These are phyloP conservation scores for Pisolithus microcarpus DNA, from an alignment of 768 basidiomycete species.

Conservation along the genomic window DNA sequence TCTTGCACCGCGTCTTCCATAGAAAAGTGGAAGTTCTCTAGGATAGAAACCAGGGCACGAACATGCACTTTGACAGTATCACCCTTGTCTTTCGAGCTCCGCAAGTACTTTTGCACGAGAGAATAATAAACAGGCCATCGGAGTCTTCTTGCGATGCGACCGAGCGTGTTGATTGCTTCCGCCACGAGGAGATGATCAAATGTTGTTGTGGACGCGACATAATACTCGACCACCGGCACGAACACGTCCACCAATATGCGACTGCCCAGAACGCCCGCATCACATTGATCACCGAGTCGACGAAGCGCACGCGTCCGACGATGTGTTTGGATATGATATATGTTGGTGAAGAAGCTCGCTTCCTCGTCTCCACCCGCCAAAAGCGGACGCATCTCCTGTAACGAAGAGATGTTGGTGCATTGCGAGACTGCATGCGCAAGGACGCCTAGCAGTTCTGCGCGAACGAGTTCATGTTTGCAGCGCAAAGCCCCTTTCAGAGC, in stretches of 20 bases:
- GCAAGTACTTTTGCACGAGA: slow-evolving; percentile 76
- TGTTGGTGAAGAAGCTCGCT: slow-evolving; percentile 95
- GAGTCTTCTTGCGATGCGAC: slow-evolving; percentile 68
- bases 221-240: slow-evolving; percentile 80
- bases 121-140: slow-evolving; percentile 80
- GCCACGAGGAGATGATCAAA: slow-evolving; percentile 84
- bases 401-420: slow-evolving; percentile 47
- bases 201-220: slow-evolving; percentile 52
- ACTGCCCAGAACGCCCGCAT: slow-evolving; percentile 58
- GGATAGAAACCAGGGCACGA: slow-evolving; percentile 73
- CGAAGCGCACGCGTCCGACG: slow-evolving; percentile 81
- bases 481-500: slow-evolving; percentile 74
- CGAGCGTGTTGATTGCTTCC: slow-evolving; percentile 78
- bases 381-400: slow-evolving; percentile 77
- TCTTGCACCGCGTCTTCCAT: slow-evolving; percentile 53
- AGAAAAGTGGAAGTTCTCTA: slow-evolving; percentile 89
- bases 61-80: slow-evolving; percentile 73
- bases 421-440: slow-evolving; percentile 66
- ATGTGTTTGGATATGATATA: slow-evolving; percentile 89
- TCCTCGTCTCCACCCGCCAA: slow-evolving; percentile 87
- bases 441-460: slow-evolving; percentile 75
- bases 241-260: slow-evolving; percentile 74
- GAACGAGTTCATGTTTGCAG: slow-evolving; percentile 79
- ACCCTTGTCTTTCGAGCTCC: slow-evolving; percentile 58
- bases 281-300: slow-evolving; percentile 72